Evolutionary conservation across 139 green algal species (phyloP).

Genomic region (Marvania coccoides): DNA sequence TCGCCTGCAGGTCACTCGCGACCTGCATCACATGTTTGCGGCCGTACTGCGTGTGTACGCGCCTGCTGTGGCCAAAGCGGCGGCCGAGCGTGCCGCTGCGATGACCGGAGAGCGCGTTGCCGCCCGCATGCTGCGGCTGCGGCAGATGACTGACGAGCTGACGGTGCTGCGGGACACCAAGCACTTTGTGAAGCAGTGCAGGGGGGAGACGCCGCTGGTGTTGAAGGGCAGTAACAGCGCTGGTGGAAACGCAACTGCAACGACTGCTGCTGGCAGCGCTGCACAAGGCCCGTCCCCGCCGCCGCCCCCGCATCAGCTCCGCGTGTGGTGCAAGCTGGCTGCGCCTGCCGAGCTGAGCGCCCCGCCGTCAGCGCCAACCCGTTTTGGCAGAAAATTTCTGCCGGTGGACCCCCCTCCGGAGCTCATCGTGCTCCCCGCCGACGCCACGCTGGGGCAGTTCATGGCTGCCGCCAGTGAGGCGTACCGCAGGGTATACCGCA

Average conservation of each 20-base stretch:
- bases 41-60: conserved; percentile 49
- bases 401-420: conserved; percentile 33
- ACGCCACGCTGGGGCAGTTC: conserved; percentile 32
- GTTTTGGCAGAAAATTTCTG: background rate
- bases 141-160: conserved; percentile 7
- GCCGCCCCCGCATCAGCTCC: background rate
- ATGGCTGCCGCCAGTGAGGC: conserved; percentile 27
- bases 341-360: background rate
- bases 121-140: conserved; percentile 1
- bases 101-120: background rate
- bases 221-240: background rate
- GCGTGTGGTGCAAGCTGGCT: conserved; percentile 7
- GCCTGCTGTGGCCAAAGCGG: background rate
- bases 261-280: background rate
- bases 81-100: background rate
- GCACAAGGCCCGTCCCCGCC: background rate
- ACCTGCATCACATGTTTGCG: conserved; percentile 60
- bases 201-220: conserved; percentile 11
- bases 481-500: conserved; percentile 61
- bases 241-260: background rate
- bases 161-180: conserved; percentile 69
- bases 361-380: background rate
- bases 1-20: conserved; percentile 46
- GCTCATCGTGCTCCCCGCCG: conserved; percentile 34
- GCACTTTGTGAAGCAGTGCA: conserved; percentile 82